Evolutionary conservation across 2,329 filamentous ascomycete genomes (phyloP).

Genomic region (Emmonsiellopsis sp.): DNA sequence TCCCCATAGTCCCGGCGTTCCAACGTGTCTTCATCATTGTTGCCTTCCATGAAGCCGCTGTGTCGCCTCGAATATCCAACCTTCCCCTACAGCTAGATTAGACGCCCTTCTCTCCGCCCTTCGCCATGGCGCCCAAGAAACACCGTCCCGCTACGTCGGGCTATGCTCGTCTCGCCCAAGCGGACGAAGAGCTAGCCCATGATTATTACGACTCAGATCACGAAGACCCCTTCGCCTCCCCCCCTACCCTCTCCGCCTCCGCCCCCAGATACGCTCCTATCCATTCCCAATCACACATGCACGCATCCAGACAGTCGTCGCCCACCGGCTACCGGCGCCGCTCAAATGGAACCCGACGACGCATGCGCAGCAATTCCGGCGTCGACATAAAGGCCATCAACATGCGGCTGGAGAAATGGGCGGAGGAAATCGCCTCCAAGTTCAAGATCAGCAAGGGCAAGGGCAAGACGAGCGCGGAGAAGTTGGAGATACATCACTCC

Average conservation of each 20-base stretch:
- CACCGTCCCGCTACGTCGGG: slow-evolving; percentile 65
- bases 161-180: slow-evolving; percentile 77
- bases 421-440: slow-evolving; percentile 92
- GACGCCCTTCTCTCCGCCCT: background rate
- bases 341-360: slow-evolving; percentile 38
- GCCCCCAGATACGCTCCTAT: slow-evolving; percentile 56
- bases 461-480: slow-evolving; percentile 65
- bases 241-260: slow-evolving; percentile 47
- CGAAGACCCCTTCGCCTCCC: slow-evolving; percentile 48
- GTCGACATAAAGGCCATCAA: slow-evolving; percentile 99
- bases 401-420: slow-evolving; percentile 88
- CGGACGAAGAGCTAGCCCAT: slow-evolving; percentile 49
- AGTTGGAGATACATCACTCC: slow-evolving; percentile 90
- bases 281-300: slow-evolving; percentile 42
- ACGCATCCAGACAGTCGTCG: slow-evolving; percentile 31
- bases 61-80: background rate
- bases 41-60: slow-evolving; percentile 1
- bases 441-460: slow-evolving; percentile 81
- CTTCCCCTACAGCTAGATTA: background rate
- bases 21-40: background rate
- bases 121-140: slow-evolving; percentile 31
- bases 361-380: slow-evolving; percentile 63
- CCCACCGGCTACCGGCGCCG: slow-evolving; percentile 35
- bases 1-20: background rate
- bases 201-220: slow-evolving; percentile 52